Conservation (phyloP, 208 protist species). For the Lotmaria passim region DNA sequence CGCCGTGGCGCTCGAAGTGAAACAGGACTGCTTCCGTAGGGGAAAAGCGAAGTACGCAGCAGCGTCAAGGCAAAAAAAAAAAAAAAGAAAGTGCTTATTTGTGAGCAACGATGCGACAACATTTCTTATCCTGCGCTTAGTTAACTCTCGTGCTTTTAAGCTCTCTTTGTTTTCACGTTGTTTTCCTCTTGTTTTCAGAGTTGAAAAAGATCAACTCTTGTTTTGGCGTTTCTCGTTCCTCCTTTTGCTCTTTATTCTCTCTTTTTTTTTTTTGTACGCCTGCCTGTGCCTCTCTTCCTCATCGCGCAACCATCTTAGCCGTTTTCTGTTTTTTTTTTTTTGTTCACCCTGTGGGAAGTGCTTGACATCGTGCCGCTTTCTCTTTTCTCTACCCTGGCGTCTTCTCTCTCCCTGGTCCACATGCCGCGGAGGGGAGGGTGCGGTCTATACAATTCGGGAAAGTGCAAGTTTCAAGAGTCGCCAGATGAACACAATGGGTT, state of each 20-base stretch:
- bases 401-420: not conserved
- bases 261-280: not conserved
- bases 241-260: not conserved
- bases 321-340: not conserved
- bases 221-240: not conserved
- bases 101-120: no score
- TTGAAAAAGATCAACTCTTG: not conserved
- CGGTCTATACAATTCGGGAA: not conserved
- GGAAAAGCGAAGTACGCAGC: not conserved
- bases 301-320: not conserved
- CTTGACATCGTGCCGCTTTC: no score
- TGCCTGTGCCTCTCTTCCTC: not conserved
- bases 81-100: no score
- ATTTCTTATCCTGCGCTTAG: no score
- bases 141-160: no score
- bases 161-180: not conserved
- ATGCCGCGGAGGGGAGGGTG: not conserved
- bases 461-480: no score
- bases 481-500: not conserved
- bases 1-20: not conserved
- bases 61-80: not conserved
- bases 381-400: not conserved
- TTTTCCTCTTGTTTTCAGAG: not conserved
- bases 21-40: not conserved
- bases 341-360: no score